Percentiles rank a stretch among this genome's conserved stretches.
phyloP scores from a whole-genome alignment of 2,329 filamentous ascomycete species.

The Aspergillus fumigatiaffinis region DNA sequence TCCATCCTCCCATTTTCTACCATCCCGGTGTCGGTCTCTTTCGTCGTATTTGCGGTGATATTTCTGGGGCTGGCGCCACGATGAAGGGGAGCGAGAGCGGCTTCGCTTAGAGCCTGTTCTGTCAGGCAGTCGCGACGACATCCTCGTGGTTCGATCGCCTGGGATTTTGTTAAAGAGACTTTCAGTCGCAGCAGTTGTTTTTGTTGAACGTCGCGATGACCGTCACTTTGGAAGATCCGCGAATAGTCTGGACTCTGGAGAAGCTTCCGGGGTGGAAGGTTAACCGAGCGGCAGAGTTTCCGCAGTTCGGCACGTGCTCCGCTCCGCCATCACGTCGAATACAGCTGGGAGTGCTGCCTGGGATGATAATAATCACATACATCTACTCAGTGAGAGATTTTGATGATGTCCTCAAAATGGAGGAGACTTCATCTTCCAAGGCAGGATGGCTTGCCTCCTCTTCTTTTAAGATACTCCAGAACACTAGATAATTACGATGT shows the following conservation, averaged over 20 bases:
- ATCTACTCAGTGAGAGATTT: background rate
- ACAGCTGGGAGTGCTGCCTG: slow-evolving; percentile 8
- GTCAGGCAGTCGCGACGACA: slow-evolving; percentile 33
- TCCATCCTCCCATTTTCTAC: slow-evolving; percentile 19
- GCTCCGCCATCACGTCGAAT: background rate
- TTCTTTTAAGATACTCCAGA: slow-evolving; percentile 37
- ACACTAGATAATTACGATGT: slow-evolving; percentile 46
- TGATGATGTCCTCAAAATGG: slow-evolving; percentile 35
- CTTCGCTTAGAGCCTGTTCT: slow-evolving; percentile 35
- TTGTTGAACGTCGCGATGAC: slow-evolving; percentile 8
- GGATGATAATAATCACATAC: background rate
- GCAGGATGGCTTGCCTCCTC: slow-evolving; percentile 26
- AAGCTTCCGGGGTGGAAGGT: slow-evolving; percentile 16
- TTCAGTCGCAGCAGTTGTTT: background rate
- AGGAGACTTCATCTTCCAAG: slow-evolving; percentile 27
- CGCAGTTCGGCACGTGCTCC: slow-evolving; percentile 14
- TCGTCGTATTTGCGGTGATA: slow-evolving; percentile 32
- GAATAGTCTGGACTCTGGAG: slow-evolving; percentile 9
- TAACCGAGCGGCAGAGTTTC: slow-evolving; percentile 22
- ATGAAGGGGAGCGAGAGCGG: slow-evolving; percentile 41
- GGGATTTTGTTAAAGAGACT: background rate
- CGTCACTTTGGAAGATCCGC: background rate
- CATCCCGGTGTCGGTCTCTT: slow-evolving; percentile 24
- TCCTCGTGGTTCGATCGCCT: slow-evolving; percentile 7
- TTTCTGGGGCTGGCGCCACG: slow-evolving; percentile 38